phyloP scores from a whole-genome alignment of 139 green algal species.

The Volvox reticuliferus region DNA sequence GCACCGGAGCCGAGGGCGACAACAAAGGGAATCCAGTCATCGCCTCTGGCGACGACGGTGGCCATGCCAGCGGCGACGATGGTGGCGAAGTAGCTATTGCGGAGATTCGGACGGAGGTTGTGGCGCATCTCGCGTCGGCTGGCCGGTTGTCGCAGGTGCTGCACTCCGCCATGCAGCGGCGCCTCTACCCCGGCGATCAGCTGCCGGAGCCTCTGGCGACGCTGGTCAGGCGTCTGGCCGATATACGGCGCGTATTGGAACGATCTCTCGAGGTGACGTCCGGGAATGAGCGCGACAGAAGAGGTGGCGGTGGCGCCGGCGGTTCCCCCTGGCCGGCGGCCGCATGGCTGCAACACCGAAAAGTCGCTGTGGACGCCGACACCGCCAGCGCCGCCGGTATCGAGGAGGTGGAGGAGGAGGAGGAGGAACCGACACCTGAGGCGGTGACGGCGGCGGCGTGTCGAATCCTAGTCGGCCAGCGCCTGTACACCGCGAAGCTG shows the following conservation, averaged over 20 bases:
- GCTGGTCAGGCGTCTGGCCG: neutral
- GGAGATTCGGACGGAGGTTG: neutral
- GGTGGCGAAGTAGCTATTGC: neutral
- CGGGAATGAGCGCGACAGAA: too few species aligned
- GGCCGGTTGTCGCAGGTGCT: neutral
- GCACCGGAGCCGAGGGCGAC: too few species aligned
- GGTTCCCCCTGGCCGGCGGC: neutral
- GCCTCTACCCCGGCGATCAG: neutral
- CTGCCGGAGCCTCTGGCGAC: neutral
- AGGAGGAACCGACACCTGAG: neutral
- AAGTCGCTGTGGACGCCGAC: neutral
- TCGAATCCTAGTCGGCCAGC: neutral
- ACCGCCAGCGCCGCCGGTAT: too few species aligned
- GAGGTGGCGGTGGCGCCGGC: neutral
- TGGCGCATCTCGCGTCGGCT: neutral
- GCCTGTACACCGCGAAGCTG: neutral
- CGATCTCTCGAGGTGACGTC: too few species aligned
- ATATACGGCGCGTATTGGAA: too few species aligned
- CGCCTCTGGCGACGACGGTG: neutral
- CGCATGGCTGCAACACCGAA: neutral
- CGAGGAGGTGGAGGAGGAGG: too few species aligned
- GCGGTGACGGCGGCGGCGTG: neutral
- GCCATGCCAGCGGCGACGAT: neutral
- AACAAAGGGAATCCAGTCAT: neutral
- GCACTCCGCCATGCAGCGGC: neutral